Percentiles rank a stretch among this genome's conserved stretches.
Evolutionary conservation across 208 protist genomes (phyloP).

Genomic region (Acanthamoeba culbertsoni): DNA sequence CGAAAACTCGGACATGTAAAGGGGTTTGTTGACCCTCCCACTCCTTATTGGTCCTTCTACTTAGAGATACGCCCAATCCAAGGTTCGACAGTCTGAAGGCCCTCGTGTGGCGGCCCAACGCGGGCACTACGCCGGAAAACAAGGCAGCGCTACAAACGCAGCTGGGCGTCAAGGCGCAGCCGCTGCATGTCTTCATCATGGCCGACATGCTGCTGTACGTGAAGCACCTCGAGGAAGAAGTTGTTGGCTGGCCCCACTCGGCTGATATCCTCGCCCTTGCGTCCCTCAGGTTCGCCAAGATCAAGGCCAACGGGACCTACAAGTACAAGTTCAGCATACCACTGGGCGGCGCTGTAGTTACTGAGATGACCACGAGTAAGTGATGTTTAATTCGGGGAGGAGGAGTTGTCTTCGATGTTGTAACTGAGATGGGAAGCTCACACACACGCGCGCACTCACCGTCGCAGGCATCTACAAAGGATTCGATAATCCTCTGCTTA

Average conservation of each 20-base stretch:
- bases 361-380: neutral
- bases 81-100: neutral
- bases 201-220: conserved; percentile 10
- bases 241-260: too few species aligned
- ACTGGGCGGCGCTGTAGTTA: neutral
- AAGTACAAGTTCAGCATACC: neutral
- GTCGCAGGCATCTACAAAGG: neutral
- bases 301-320: neutral
- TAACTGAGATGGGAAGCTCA: too few species aligned
- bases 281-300: neutral
- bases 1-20: neutral
- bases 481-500: neutral
- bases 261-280: too few species aligned
- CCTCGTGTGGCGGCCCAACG: neutral
- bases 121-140: neutral
- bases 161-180: neutral
- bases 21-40: too few species aligned
- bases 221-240: too few species aligned
- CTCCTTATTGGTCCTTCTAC: neutral
- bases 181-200: neutral
- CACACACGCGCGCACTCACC: too few species aligned
- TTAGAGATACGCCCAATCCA: neutral
- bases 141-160: neutral
- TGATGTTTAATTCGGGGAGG: neutral
- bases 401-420: too few species aligned